A percentile compares a stretch with the other conserved stretches of the same genome.
Evolutionary conservation across 805 yeast species (phyloP).

Genomic region (Saitoella complicata): DNA sequence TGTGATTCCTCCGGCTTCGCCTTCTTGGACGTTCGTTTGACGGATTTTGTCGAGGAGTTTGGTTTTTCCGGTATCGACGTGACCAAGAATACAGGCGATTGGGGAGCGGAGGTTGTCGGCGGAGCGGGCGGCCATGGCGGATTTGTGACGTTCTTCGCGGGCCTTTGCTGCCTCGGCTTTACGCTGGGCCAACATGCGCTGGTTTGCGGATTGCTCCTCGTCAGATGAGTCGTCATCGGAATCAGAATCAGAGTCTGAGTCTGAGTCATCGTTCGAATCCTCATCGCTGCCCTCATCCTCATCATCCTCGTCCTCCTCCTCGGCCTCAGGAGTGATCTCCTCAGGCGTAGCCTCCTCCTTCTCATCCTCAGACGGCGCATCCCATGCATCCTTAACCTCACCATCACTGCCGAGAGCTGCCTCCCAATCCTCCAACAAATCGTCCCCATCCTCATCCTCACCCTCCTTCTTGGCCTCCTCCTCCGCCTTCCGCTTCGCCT

Average conservation of each 20-base stretch:
- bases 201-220: constrained; percentile 20
- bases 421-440: constrained; percentile 76
- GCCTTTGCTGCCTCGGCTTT: constrained; percentile 22
- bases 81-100: constrained; percentile 97
- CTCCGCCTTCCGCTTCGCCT: constrained; percentile 13
- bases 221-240: constrained; percentile 17
- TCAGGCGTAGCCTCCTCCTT: constrained; percentile 9
- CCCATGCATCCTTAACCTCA: constrained; percentile 31
- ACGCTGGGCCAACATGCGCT: constrained; percentile 21
- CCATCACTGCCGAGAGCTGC: constrained; percentile 37
- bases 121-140: constrained; percentile 23
- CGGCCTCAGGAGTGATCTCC: constrained; percentile 16
- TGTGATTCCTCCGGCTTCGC: constrained; percentile 99
- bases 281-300: constrained; percentile 1
- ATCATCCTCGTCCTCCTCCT: constrained; percentile 17
- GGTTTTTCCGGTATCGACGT: constrained; percentile 99
- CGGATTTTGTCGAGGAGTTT: constrained; percentile 91
- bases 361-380: constrained; percentile 6
- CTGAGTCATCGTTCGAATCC: constrained; percentile 8
- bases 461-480: constrained; percentile 21
- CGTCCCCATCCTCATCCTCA: constrained; percentile 31
- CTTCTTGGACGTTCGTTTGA: constrained; percentile 98
- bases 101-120: constrained; percentile 80
- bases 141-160: constrained; percentile 22
- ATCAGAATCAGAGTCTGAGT: constrained; percentile 18